Evolutionary conservation across 1,284 basidiomycete species (phyloP), one percentile per base, ranked within the genome.

Genomic region (Abortiporus biennis): DNA sequence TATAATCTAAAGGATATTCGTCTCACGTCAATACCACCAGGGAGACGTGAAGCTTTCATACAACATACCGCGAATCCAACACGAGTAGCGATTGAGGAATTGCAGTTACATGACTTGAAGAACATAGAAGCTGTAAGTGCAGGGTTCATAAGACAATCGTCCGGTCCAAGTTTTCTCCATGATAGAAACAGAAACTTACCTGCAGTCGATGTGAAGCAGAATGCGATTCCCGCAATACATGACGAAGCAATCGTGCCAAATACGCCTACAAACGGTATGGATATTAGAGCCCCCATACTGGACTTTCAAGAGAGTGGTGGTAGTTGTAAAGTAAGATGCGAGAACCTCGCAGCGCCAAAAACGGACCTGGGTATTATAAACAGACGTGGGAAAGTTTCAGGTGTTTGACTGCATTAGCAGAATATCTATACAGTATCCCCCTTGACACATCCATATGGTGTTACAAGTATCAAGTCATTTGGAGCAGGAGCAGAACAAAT

Each of bases 81-180:
- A 57, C 95, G 85, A 27, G 95, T 99, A 0, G 95, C 95, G 53
- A 99, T 98, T 1, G 92, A 96, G 8, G 92, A 96, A 61, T 98
- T 97, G 69, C 95, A 99, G 64, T 98, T 98, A 67, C 95, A 99
- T 44, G 92, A 94, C 72, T 96, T 96, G 78, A 85, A 96, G 68
- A 99, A 91, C 71, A 97, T 95, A 27, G 92, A 93, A 8, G 94
- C 93, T 79, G 67, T 59, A 45, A 31, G 17, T 29, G 30, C 49
- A 32, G 40, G 27, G 32, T 38, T 32, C 4, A 13, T 24, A 3
- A 13, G 6, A 16, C 6, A 24, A 15, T 27, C 11, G 15, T 22
- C 44, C 29, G 42, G 41, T 36, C 44, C 23, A 43, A 42, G 19
- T 41, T 16, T 6, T 13, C 17, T 25, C 25, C n/a, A 34, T 15